A percentile compares a stretch with the other conserved stretches of the same genome.
Evolutionary conservation across 106 monocot species (phyloP).

Genomic region (Allium fistulosum): DNA sequence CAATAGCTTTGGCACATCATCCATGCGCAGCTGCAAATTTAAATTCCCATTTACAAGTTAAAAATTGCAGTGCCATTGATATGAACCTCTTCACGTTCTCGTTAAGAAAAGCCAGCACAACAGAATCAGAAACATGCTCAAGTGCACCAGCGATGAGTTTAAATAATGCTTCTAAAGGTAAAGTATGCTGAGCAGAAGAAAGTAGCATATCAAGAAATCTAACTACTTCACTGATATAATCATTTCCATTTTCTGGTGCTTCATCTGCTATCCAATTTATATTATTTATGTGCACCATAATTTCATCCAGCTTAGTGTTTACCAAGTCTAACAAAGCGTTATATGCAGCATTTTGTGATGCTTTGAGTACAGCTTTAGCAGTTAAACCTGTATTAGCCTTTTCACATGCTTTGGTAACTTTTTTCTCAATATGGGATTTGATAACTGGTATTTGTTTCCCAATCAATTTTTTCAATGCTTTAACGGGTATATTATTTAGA

Average conservation of each 20-base stretch:
- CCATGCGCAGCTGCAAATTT: slow-evolving; percentile 62
- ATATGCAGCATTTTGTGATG: slow-evolving; percentile 45
- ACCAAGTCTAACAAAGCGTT: slow-evolving; percentile 22
- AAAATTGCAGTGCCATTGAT: background rate
- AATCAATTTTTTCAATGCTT: slow-evolving; percentile 28
- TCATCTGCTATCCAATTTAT: slow-evolving; percentile 60
- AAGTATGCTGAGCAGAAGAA: slow-evolving; percentile 36
- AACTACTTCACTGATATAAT: slow-evolving; percentile 38
- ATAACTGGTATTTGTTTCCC: slow-evolving; percentile 44
- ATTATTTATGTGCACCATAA: slow-evolving; percentile 31
- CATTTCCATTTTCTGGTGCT: slow-evolving; percentile 36
- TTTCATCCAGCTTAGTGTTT: slow-evolving; percentile 49
- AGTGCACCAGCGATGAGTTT: slow-evolving; percentile 34
- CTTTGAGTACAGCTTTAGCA: slow-evolving; percentile 39
- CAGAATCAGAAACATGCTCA: slow-evolving; percentile 41
- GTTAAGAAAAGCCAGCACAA: slow-evolving; percentile 39
- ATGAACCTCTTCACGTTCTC: slow-evolving; percentile 58
- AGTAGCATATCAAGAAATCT: slow-evolving; percentile 38
- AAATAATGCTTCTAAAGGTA: slow-evolving; percentile 35
- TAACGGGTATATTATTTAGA: slow-evolving; percentile 26
- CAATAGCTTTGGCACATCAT: slow-evolving; percentile 54
- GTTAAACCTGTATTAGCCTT: slow-evolving; percentile 34
- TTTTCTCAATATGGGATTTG: slow-evolving; percentile 45
- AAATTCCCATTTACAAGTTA: background rate
- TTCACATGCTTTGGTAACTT: slow-evolving; percentile 49